Base-by-base conservation (phyloP, 192 early-diverging fungal genomes). In the Coemansia sp. region DNA sequence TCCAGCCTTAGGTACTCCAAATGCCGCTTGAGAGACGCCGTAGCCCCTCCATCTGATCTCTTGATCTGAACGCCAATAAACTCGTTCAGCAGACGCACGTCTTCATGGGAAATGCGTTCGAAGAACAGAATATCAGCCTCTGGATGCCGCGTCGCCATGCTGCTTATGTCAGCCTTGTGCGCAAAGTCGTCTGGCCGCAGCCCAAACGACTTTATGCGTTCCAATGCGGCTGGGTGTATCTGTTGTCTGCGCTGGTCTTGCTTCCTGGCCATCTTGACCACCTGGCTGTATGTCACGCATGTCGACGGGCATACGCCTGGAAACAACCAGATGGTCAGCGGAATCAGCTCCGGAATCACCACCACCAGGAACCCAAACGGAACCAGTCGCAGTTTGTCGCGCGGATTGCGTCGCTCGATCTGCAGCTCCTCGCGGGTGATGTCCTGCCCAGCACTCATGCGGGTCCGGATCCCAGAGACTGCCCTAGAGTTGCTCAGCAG, bases 251-350 rank as follows among this genome's bases (percentile, higher is more conserved):
- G 4, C 22, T 48, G 48, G 45, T 79, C 81, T 54, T 64, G 73
- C 68, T 73, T 75, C 34, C 52, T 55, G n/a, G 71, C 76, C 68
- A 66, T 61, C 51, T 72, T 69, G 20, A 66, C 54, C 14, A 64
- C 53, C 62, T 74, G 64, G 14, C 65, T 70, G 48, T 62, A 84
- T 22, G 77, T 84, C 35, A 73, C 56, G 51, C 76, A 79, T 0
- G 81, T 84, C 17, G 72, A 66, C 22, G 81, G 81, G 32, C 76
- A 75, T n/a, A 78, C 18, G 9, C 61, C 67, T 3, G 81, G 81
- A 51, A 79, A 61, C 48, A 75, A 37, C 51, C 69, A 35, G 22
- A 78, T 53, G 3, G 72, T 55, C 39, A 84, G 56, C 68, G 68
- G 77, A 4, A 78, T 79, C 5, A 73, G 41, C 70, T 84, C 81